Conservation (phyloP, 306 rosid genomes). For the Hippophae gyantsensis region DNA sequence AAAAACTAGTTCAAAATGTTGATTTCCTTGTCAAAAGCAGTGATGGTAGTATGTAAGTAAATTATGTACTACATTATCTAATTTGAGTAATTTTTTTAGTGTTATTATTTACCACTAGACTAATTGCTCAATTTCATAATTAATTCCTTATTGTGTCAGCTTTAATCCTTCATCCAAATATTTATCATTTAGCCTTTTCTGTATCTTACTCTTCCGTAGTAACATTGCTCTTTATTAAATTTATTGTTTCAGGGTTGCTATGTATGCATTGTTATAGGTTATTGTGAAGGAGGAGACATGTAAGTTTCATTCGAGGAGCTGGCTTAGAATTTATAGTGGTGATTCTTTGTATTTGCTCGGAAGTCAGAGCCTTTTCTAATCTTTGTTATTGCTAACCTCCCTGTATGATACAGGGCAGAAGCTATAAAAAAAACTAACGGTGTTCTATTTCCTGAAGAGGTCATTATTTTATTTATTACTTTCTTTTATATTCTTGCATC, state of each 20-base stretch:
- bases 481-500: slow-evolving; percentile 1
- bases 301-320: slow-evolving; percentile 26
- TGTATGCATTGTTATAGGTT: slow-evolving; percentile 91
- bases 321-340: background rate
- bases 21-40: no score
- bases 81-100: no score
- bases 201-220: slow-evolving; percentile 19
- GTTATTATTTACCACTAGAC: no score
- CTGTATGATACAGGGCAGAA: slow-evolving; percentile 68
- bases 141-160: no score
- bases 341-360: slow-evolving; percentile 14
- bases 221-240: slow-evolving; percentile 8
- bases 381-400: slow-evolving; percentile 14
- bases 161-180: no score
- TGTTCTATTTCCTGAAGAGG: slow-evolving; percentile 84
- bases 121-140: no score
- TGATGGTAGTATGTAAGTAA: no score
- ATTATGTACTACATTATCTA: no score
- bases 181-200: background rate
- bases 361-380: slow-evolving; percentile 19
- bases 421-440: slow-evolving; percentile 75
- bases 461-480: slow-evolving; percentile 9
- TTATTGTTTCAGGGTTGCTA: slow-evolving; percentile 82
- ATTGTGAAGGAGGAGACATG: slow-evolving; percentile 98
- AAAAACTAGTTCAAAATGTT: no score